Percentiles rank a stretch among this genome's conserved stretches.
These are phyloP conservation scores for Curvularia lunata DNA, from an alignment of 2,329 filamentous ascomycete genomes.

Conservation along the genomic window DNA sequence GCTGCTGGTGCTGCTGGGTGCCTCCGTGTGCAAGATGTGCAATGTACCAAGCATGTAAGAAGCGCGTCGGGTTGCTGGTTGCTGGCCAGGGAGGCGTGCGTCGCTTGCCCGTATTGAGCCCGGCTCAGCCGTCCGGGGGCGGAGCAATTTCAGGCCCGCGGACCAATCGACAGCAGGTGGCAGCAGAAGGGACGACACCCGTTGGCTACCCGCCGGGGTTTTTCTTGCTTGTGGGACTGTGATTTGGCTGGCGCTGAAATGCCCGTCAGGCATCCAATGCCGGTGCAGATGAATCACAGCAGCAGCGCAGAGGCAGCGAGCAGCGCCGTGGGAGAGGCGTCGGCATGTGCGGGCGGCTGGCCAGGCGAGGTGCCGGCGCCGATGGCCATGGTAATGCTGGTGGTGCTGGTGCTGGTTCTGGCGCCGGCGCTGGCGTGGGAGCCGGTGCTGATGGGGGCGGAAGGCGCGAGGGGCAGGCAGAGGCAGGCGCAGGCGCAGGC, in stretches of 20 bases:
- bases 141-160: constrained; percentile 28
- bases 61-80: neutral
- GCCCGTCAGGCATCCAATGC: constrained; percentile 11
- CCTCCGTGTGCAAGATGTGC: no score
- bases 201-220: constrained; percentile 43
- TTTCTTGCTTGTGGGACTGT: constrained; percentile 30
- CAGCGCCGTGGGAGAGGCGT: neutral
- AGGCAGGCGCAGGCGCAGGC: constrained; percentile 10
- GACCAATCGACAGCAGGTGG: constrained; percentile 26
- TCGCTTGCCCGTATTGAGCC: constrained; percentile 6
- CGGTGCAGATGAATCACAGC: neutral
- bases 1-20: no score
- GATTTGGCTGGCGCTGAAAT: constrained; percentile 38
- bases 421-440: no score
- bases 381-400: neutral
- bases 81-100: neutral
- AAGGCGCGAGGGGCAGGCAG: constrained; percentile 5
- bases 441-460: neutral
- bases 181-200: constrained; percentile 24
- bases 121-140: constrained; percentile 15
- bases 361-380: neutral
- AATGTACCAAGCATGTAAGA: neutral
- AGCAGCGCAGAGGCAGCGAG: neutral
- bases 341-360: neutral
- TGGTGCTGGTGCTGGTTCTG: no score